Conservation (phyloP, 768 basidiomycete species). For the Serendipita vermifera region DNA sequence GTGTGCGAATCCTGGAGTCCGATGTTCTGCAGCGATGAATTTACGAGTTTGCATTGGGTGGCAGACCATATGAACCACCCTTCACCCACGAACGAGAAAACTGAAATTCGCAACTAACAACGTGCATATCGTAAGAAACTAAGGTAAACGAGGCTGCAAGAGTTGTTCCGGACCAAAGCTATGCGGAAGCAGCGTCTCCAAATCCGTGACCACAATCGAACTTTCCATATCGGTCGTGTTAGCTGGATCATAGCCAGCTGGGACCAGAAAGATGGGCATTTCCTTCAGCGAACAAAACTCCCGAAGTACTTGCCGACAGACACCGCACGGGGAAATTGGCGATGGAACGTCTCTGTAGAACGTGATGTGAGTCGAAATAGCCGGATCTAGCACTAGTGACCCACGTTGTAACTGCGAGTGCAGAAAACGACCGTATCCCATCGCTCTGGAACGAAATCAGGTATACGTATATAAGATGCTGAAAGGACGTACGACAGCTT, state of each 20-base stretch:
- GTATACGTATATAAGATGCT: conserved; percentile 3
- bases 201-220: conserved; percentile 42
- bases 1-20: conserved; percentile 24
- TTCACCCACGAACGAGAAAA: too few species aligned
- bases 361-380: too few species aligned
- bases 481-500: conserved; percentile 59
- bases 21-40: conserved; percentile 11
- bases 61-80: too few species aligned
- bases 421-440: conserved; percentile 54
- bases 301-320: conserved; percentile 82
- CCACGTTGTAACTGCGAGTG: conserved; percentile 69
- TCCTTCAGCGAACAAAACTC: conserved; percentile 61
- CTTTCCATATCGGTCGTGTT: conserved; percentile 35
- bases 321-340: conserved; percentile 75
- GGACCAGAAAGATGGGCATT: conserved; percentile 62
- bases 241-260: conserved; percentile 32
- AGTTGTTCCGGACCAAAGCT: conserved; percentile 85
- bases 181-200: conserved; percentile 64
- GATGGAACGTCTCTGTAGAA: conserved; percentile 48
- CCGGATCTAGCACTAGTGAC: conserved; percentile 19
- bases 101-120: too few species aligned
- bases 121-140: too few species aligned
- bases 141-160: not conserved
- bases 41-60: not conserved
- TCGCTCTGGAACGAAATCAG: conserved; percentile 48